phyloP scores from a whole-genome alignment of 1,284 basidiomycete genomes.

The Irpex rosettiformis region DNA sequence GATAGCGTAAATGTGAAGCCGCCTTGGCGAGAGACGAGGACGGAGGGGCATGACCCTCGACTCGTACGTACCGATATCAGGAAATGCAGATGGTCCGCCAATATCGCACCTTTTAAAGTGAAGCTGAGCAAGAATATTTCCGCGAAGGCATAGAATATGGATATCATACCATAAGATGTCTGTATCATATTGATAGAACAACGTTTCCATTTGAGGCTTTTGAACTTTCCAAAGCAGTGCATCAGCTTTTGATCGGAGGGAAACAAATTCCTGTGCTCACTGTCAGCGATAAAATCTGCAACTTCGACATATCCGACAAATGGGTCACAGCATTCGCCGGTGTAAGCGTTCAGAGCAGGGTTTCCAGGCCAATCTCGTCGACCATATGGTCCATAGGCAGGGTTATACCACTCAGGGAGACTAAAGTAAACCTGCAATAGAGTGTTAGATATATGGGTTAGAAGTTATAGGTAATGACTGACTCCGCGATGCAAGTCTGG shows the following conservation, averaged over 20 bases:
- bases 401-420: slow-evolving; percentile 42
- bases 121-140: slow-evolving; percentile 20
- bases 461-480: not conserved
- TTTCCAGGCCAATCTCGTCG: slow-evolving; percentile 50
- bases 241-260: not conserved
- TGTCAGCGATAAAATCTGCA: slow-evolving; percentile 47
- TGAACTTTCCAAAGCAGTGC: slow-evolving; percentile 30
- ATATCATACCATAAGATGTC: slow-evolving; percentile 48
- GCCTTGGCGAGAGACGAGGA: slow-evolving; percentile 40
- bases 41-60: too few relatives aligned
- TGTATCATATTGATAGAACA: slow-evolving; percentile 46
- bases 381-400: slow-evolving; percentile 50
- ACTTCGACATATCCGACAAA: slow-evolving; percentile 51
- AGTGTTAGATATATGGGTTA: not conserved
- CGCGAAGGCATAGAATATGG: slow-evolving; percentile 14
- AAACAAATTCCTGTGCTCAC: slow-evolving; percentile 9
- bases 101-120: slow-evolving; percentile 53
- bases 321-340: slow-evolving; percentile 44
- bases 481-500: slow-evolving; percentile 49
- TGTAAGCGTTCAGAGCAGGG: slow-evolving; percentile 49
- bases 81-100: slow-evolving; percentile 39
- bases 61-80: slow-evolving; percentile 12
- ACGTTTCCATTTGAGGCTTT: slow-evolving; percentile 52
- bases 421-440: slow-evolving; percentile 18
- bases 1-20: slow-evolving; percentile 19